phyloP scores from a whole-genome alignment of 306 rosid species.

The Corylus heterophylla region DNA sequence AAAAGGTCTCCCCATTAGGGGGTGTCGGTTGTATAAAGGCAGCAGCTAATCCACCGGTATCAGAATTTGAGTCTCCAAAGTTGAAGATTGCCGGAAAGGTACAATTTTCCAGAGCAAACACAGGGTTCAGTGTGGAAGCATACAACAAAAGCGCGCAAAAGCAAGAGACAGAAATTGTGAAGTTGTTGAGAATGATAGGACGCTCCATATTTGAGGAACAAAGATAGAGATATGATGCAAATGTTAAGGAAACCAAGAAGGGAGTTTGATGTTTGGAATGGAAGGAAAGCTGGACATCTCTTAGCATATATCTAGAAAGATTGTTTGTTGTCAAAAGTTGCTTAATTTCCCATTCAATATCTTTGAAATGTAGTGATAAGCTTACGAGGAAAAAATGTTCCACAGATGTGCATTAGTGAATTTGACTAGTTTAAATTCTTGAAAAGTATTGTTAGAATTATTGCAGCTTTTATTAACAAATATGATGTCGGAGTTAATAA shows the following conservation, averaged over 20 bases:
- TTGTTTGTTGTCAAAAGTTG: too few relatives aligned
- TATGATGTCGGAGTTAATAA: too few relatives aligned
- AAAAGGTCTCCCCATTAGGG: constrained; percentile 57
- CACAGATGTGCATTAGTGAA: too few relatives aligned
- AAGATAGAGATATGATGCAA: not conserved
- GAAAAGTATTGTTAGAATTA: too few relatives aligned
- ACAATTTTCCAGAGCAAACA: constrained; percentile 23
- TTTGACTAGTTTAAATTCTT: too few relatives aligned
- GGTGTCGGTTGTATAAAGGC: constrained; percentile 1
- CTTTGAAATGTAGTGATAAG: too few relatives aligned
- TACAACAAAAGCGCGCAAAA: not conserved
- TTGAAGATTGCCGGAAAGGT: constrained; percentile 53
- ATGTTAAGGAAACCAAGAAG: not conserved
- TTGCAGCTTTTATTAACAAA: too few relatives aligned
- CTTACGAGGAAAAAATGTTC: too few relatives aligned
- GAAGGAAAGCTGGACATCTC: not conserved
- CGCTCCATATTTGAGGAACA: not conserved
- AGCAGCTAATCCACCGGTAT: constrained; percentile 49
- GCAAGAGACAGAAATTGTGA: not conserved
- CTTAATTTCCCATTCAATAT: too few relatives aligned
- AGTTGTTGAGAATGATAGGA: not conserved
- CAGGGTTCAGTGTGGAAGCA: constrained; percentile 6
- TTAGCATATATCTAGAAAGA: too few relatives aligned
- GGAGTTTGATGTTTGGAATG: not conserved
- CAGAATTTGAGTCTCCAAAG: constrained; percentile 58